Evolutionary conservation across 2,329 filamentous ascomycete species (phyloP), one percentile per base, ranked within the genome.

Genomic region (Calonectria leucothoes): DNA sequence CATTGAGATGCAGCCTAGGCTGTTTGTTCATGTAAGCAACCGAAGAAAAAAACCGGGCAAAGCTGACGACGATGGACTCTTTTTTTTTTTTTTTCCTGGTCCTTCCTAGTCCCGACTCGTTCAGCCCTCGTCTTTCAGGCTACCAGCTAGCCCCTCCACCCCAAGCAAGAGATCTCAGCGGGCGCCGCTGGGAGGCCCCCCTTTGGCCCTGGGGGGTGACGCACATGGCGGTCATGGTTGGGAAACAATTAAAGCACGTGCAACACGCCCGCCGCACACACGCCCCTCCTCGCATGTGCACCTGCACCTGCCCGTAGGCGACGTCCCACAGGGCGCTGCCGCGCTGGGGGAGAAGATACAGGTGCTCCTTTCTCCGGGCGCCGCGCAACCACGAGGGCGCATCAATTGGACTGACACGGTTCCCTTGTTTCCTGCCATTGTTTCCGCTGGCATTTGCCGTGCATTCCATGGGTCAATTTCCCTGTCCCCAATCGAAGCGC

Each of bases 221-320:
- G 81, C 80, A 82, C 81, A 82, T 82, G 81, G 76, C 72, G 77
- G 79, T 81, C 81, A 81, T 81, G 76, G 78, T 79, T 77, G 76
- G 77, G 74, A 71, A 69, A 61, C 12, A 29, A 10, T 57, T 31
- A 66, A 74, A 72, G 72, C 78, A 78, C 73, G 78, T 79, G 77
- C 77, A 74, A 31, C 33, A 35, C 64, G 20, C 33, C 68, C 12
- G 57, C 25, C 61, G 31, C 64, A 51, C 33, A 17, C 11, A 29
- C 45, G 49, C 31, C 49, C 51, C n/a, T n/a, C n/a, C n/a, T n/a
- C n/a, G n/a, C 20, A 48, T 55, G 20, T 51, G 17, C 27, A n/a
- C n/a, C n/a, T n/a, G n/a, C n/a, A n/a, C n/a, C n/a, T n/a, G n/a
- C n/a, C 29, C 35, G 55, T 20, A 23, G 55, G 6, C 31, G 15